Percentiles rank a stretch among this genome's conserved stretches.
phyloP scores from a whole-genome alignment of 495 filamentous ascomycete species.

The Stereocaulon alpinum region DNA sequence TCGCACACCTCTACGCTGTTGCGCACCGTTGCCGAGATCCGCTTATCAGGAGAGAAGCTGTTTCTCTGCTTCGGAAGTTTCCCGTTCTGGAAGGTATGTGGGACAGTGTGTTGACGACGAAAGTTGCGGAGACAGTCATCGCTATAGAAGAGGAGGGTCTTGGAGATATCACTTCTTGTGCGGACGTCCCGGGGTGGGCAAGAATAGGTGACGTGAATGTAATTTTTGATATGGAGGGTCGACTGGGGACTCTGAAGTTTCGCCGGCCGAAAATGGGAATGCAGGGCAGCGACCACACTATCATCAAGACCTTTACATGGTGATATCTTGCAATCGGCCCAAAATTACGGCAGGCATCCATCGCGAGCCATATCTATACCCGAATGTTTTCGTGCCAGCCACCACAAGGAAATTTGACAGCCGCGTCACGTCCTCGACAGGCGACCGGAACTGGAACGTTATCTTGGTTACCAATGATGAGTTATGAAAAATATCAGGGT shows the following conservation, averaged over 20 bases:
- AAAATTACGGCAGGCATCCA: too few species aligned
- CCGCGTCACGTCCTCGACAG: too few species aligned
- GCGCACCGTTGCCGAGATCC: slow-evolving; percentile 51
- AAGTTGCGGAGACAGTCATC: slow-evolving; percentile 44
- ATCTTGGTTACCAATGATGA: too few species aligned
- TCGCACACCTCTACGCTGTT: slow-evolving; percentile 44
- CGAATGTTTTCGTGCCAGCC: too few species aligned
- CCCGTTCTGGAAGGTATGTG: slow-evolving; percentile 53
- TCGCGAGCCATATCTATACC: too few species aligned
- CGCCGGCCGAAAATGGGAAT: neutral
- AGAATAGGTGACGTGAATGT: slow-evolving; percentile 16
- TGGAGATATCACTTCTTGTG: slow-evolving; percentile 19
- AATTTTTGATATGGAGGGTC: slow-evolving; percentile 15
- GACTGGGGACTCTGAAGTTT: slow-evolving; percentile 4
- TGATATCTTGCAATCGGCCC: neutral
- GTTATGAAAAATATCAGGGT: too few species aligned
- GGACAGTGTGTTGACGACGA: slow-evolving; percentile 47
- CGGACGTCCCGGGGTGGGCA: slow-evolving; percentile 20
- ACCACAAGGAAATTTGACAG: too few species aligned
- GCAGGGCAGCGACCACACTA: neutral
- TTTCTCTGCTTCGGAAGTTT: slow-evolving; percentile 41
- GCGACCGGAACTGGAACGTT: too few species aligned
- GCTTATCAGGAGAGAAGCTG: slow-evolving; percentile 42
- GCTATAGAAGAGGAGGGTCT: slow-evolving; percentile 45
- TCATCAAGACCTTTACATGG: neutral